phyloP scores from a whole-genome alignment of 2,329 filamentous ascomycete species.

The Pseudonectria buxi region DNA sequence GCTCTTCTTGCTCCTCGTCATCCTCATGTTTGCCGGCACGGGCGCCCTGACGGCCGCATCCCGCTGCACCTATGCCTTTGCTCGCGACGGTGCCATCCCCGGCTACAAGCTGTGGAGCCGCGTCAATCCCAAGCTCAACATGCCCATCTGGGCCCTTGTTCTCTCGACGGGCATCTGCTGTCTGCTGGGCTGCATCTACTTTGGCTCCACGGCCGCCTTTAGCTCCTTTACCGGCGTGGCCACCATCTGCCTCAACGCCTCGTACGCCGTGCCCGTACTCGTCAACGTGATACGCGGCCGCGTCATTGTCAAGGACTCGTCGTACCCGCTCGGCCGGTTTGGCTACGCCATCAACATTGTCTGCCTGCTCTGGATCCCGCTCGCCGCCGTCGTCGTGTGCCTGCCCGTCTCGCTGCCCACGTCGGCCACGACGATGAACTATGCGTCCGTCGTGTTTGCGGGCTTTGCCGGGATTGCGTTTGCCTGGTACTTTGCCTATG shows the following conservation, averaged over 20 bases:
- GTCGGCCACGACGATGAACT: constrained; percentile 54
- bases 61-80: constrained; percentile 70
- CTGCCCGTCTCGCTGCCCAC: constrained; percentile 62
- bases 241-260: constrained; percentile 69
- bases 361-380: constrained; percentile 63
- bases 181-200: constrained; percentile 70
- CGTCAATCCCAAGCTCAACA: constrained; percentile 58
- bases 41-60: constrained; percentile 68
- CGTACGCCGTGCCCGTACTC: constrained; percentile 69
- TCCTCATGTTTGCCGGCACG: constrained; percentile 69
- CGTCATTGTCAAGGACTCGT: constrained; percentile 57
- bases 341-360: constrained; percentile 62
- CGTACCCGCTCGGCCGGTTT: constrained; percentile 62
- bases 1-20: constrained; percentile 68
- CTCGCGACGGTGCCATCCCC: constrained; percentile 67
- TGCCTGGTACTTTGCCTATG: constrained; percentile 57
- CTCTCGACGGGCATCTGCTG: constrained; percentile 64
- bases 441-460: constrained; percentile 59
- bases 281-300: constrained; percentile 62
- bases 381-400: constrained; percentile 68
- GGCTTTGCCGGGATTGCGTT: constrained; percentile 55
- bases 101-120: constrained; percentile 59
- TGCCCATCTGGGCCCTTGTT: constrained; percentile 63
- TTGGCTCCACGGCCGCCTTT: constrained; percentile 70
- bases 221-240: constrained; percentile 75